Conservation (phyloP, 2,329 filamentous ascomycete genomes). For the Herpotrichia juniperi region DNA sequence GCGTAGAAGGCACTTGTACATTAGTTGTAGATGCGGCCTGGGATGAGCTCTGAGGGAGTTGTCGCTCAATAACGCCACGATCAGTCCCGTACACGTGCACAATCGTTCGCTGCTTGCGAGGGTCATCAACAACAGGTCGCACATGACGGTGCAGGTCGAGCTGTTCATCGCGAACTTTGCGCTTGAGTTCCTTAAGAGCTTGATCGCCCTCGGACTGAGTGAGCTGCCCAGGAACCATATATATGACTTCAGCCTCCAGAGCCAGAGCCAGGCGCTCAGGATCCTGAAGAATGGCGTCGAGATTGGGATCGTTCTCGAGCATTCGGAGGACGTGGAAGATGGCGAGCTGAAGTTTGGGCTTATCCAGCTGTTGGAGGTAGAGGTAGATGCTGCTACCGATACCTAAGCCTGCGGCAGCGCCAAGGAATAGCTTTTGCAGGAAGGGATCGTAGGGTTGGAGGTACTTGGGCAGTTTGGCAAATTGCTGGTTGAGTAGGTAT, state of each 20-base stretch:
- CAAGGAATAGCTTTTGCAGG: conserved; percentile 7
- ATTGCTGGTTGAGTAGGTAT: conserved; percentile 11
- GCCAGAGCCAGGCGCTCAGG: background rate
- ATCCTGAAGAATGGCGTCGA: background rate
- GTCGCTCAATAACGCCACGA: too few species aligned
- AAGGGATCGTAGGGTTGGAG: conserved; percentile 8
- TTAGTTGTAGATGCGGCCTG: too few species aligned
- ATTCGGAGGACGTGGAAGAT: conserved; percentile 19
- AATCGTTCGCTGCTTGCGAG: too few species aligned
- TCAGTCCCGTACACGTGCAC: too few species aligned
- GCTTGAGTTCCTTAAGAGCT: background rate
- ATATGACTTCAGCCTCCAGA: background rate
- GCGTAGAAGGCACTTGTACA: too few species aligned
- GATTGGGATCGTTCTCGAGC: conserved; percentile 9
- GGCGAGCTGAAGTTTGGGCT: conserved; percentile 20
- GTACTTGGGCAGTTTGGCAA: conserved; percentile 3
- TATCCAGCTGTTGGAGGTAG: conserved; percentile 10
- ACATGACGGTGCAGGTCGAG: background rate
- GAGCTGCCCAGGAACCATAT: background rate
- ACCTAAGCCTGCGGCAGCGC: background rate
- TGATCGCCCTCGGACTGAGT: background rate
- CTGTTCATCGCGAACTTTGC: background rate
- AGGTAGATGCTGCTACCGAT: conserved; percentile 7
- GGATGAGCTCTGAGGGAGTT: too few species aligned
- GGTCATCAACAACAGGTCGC: background rate